These are phyloP conservation scores for Teunomyces lycoperdinae DNA, from an alignment of 805 yeast species.

Conservation along the genomic window DNA sequence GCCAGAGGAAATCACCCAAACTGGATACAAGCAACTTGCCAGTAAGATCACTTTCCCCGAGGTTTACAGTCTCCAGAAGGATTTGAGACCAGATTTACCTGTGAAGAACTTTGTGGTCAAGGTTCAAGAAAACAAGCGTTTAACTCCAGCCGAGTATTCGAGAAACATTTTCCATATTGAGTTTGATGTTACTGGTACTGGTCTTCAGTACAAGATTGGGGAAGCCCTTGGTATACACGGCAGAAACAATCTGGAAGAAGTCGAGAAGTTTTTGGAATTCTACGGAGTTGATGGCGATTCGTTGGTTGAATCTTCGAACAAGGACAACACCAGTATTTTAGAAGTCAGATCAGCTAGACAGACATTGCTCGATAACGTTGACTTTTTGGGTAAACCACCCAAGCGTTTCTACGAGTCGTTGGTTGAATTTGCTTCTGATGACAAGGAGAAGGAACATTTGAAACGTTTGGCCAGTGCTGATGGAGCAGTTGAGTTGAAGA, in stretches of 20 bases:
- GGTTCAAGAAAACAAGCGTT: slow-evolving; percentile 87
- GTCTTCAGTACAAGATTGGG: slow-evolving; percentile 87
- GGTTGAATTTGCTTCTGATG: slow-evolving; percentile 69
- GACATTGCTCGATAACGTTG: slow-evolving; percentile 74
- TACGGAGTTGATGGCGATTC: slow-evolving; percentile 73
- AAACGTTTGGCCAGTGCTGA: slow-evolving; percentile 66
- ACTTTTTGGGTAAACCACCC: slow-evolving; percentile 92
- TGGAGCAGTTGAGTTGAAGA: slow-evolving; percentile 83
- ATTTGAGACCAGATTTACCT: slow-evolving; percentile 87
- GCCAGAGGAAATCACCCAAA: slow-evolving; percentile 34
- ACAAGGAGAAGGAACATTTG: slow-evolving; percentile 59
- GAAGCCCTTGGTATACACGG: slow-evolving; percentile 97
- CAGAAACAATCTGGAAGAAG: slow-evolving; percentile 66
- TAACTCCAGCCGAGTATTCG: slow-evolving; percentile 85
- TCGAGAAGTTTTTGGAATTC: slow-evolving; percentile 62
- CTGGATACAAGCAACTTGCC: slow-evolving; percentile 48
- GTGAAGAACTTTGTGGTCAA: slow-evolving; percentile 80
- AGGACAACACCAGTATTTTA: slow-evolving; percentile 51
- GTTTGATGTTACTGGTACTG: slow-evolving; percentile 88
- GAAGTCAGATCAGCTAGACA: slow-evolving; percentile 85
- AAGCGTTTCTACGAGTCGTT: slow-evolving; percentile 88
- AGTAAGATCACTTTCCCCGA: slow-evolving; percentile 78
- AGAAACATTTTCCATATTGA: slow-evolving; percentile 97
- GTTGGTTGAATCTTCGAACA: slow-evolving; percentile 67
- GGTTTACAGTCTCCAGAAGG: slow-evolving; percentile 57